phyloP scores from a whole-genome alignment of 140 eudicot species.

The Eryngium alpinum region DNA sequence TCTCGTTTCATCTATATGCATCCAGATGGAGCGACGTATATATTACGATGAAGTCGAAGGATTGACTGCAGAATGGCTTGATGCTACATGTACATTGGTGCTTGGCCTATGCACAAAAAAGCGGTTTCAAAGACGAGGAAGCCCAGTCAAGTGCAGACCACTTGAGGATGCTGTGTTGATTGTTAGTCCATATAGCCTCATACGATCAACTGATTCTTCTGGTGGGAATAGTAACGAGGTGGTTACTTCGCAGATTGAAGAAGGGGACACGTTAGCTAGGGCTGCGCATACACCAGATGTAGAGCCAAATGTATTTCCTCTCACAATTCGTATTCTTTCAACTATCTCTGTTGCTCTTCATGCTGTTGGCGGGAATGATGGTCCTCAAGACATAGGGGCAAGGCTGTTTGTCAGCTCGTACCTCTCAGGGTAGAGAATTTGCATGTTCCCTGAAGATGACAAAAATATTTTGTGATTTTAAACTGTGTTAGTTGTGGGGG shows the following conservation, averaged over 20 bases:
- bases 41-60: constrained; percentile 91
- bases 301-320: constrained; percentile 72
- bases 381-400: constrained; percentile 82
- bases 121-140: constrained; percentile 48
- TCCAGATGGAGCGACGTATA: constrained; percentile 82
- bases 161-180: constrained; percentile 69
- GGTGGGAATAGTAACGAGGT: constrained; percentile 19
- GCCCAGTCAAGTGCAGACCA: constrained; percentile 43
- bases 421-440: constrained; percentile 17
- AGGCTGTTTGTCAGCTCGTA: constrained; percentile 69
- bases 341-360: constrained; percentile 84
- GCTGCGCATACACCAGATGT: constrained; percentile 3
- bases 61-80: constrained; percentile 80
- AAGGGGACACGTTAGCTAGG: neutral
- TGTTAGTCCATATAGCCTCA: constrained; percentile 33
- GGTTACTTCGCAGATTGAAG: neutral
- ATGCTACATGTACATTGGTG: constrained; percentile 66
- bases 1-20: constrained; percentile 1
- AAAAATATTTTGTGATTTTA: neutral
- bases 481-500: neutral
- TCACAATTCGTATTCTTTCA: constrained; percentile 60
- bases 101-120: constrained; percentile 39
- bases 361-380: constrained; percentile 86
- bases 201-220: constrained; percentile 18
- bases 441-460: constrained; percentile 2